phyloP scores from a whole-genome alignment of 805 yeast species.

The Myxozyma nipponensis region DNA sequence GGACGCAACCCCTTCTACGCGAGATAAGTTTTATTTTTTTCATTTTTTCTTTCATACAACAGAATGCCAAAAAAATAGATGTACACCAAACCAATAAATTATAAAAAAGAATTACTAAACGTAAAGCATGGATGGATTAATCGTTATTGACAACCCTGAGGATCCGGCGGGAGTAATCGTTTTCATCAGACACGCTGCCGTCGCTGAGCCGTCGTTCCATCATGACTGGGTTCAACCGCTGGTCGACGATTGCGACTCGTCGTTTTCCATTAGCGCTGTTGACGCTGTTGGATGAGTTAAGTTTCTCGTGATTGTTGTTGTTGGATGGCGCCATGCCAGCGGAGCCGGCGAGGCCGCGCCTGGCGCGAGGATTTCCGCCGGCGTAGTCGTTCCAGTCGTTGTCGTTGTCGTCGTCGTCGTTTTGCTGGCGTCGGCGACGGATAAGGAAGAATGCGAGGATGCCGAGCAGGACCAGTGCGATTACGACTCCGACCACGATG shows the following conservation, averaged over 20 bases:
- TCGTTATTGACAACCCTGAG: slow-evolving; percentile 89
- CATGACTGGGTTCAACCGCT: slow-evolving; percentile 69
- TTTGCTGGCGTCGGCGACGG: slow-evolving; percentile 41
- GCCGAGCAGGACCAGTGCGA: slow-evolving; percentile 44
- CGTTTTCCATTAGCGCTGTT: slow-evolving; percentile 20
- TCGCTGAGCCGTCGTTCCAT: slow-evolving; percentile 75
- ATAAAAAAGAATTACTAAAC: background rate
- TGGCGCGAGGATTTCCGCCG: slow-evolving; percentile 4
- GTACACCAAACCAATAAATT: background rate
- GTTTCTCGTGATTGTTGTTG: no score
- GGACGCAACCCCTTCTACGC: background rate
- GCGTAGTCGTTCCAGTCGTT: slow-evolving; percentile 21
- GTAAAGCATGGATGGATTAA: slow-evolving; percentile 4
- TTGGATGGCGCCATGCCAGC: slow-evolving; percentile 1
- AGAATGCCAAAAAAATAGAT: background rate
- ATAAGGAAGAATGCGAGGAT: slow-evolving; percentile 44
- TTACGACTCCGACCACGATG: slow-evolving; percentile 53
- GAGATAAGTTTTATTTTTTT: no score
- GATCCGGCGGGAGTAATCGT: slow-evolving; percentile 74
- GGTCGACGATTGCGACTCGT: slow-evolving; percentile 47
- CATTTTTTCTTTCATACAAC: background rate
- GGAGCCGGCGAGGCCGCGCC: slow-evolving; percentile 3
- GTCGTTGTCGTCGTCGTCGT: slow-evolving; percentile 44
- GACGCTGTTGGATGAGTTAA: background rate
- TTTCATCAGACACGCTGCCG: slow-evolving; percentile 82